Conservation (phyloP, 2,329 filamentous ascomycete species). For the Aspergillus cejpii region DNA sequence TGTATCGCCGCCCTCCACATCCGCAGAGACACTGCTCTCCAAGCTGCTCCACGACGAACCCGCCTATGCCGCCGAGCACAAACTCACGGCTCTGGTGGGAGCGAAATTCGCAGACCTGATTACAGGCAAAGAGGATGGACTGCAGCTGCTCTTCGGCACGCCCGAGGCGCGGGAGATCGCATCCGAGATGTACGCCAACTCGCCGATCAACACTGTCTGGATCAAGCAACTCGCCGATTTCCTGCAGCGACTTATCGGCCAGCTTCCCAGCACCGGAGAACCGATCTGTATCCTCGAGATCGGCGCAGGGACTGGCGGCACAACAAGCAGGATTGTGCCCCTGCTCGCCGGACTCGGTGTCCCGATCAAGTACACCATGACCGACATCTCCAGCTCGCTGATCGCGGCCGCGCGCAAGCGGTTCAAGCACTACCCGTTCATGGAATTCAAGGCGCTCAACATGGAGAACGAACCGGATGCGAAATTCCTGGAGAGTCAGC, state of each 20-base stretch:
- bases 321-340: constrained; percentile 25
- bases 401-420: constrained; percentile 26
- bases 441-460: constrained; percentile 21
- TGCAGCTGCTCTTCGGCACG: constrained; percentile 36
- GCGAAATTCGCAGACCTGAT: constrained; percentile 9
- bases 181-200: constrained; percentile 30
- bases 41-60: constrained; percentile 23
- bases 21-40: constrained; percentile 19
- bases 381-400: constrained; percentile 32
- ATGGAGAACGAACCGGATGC: constrained; percentile 21
- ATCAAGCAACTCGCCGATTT: constrained; percentile 30
- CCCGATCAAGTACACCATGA: constrained; percentile 34
- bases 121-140: constrained; percentile 31
- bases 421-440: constrained; percentile 21
- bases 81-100: constrained; percentile 10
- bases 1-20: constrained; percentile 15
- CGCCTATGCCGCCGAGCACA: constrained; percentile 19
- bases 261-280: constrained; percentile 16
- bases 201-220: constrained; percentile 27
- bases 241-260: constrained; percentile 12
- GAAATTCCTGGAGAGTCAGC: constrained; percentile 14
- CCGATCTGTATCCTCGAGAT: constrained; percentile 36
- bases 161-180: constrained; percentile 31
- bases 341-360: constrained; percentile 21
- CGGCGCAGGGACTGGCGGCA: constrained; percentile 35